Base-by-base conservation (phyloP, 495 filamentous ascomycete species). In the Penicillium malachiteum region DNA sequence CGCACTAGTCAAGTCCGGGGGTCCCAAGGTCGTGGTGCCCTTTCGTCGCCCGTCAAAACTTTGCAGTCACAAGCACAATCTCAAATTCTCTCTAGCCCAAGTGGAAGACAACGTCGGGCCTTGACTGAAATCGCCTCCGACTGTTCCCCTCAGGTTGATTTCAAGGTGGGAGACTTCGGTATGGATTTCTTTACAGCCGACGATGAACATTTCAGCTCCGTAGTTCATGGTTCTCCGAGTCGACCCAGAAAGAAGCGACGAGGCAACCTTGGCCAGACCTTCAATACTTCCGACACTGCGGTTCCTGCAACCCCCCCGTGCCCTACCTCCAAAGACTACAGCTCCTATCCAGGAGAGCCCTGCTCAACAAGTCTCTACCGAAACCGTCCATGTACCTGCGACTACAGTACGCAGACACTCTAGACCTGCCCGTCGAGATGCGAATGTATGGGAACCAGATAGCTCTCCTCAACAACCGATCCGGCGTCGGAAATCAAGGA, bases 61-160 rank as follows among this genome's bases (percentile, higher is more conserved):
- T 32, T 60, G 3, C 60, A 67, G n/a, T 62, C 70, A 8, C 71
- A 61, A 47, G 54, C 42, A n/a, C 54, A 54, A 10, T 48, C 60
- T 3, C 56, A 69, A 17, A 64, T 77, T 14, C 56, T 74, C 14
- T 71, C 78, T 7, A 75, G 67, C 40, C 74, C 73, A 8, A 78
- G 77, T 43, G 73, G 72, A 34, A 67, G 70, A 33, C 75, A 72
- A 39, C 71, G 74, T 14, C 70, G 75, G 41, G 65, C 68, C 35
- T 57, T 81, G 46, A 73, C 75, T 7, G 75, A 79, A 17, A 80
- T 81, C 57, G 76, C 73, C 5, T 69, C 68, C 0, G 74, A 80
- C 38, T 64, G 62, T 38, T 76, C 77, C 6, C 78, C 78, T 3
- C 66, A 71, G 32, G 66, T 70, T 38, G 65, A 62, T 54, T 10